Base-by-base conservation (phyloP, 2,329 filamentous ascomycete genomes). In the Aspergillus sp. region DNA sequence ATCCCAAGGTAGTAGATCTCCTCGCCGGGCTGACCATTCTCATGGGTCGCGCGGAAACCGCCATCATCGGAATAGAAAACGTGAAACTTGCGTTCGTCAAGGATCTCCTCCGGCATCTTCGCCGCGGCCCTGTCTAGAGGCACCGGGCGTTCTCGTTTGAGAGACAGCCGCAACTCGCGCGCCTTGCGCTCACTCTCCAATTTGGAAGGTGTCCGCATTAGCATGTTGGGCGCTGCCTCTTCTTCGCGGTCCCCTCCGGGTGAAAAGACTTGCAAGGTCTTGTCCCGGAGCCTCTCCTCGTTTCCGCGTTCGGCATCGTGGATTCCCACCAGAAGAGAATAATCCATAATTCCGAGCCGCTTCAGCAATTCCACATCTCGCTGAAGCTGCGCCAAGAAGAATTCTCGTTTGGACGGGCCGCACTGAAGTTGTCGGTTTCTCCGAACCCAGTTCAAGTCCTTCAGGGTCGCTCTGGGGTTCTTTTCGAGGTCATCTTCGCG, bases 1-100 rank as follows among this genome's bases (percentile, higher is more conserved):
- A 99, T 96, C 39, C 95, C 96, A 7, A 99, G 86, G 73, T 99
- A 99, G 77, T 99, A 99, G 47, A 99, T 92, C 77, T 96, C 92
- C 56, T 97, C 91, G 2, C 90, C 93, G 1, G 90, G 87, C 16
- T 81, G 80, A 63, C 96, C 90, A 75, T 96, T 88, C 75, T 97
- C 92, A 71, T 97, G 92, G 1, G 95, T 98, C 12, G 95, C 94
- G 67, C 89, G 85, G 77, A 97, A 92, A 3, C 95, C 95, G 52
- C 95, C 95, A 71, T 98, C 94, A 67, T 98, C 94, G 59, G 89
- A 87, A 73, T 96, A 97, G 75, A 98, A 99, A 65, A 94, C 87
- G 66, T 92, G 90, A 55, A 89, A 88, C 66, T 84, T 87, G 63
- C 90, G 85, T 61, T 89, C 87, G 69, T 92, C 88, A 53, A 91